Conservation (phyloP, 805 yeast genomes). For the Saturnispora sekii region DNA sequence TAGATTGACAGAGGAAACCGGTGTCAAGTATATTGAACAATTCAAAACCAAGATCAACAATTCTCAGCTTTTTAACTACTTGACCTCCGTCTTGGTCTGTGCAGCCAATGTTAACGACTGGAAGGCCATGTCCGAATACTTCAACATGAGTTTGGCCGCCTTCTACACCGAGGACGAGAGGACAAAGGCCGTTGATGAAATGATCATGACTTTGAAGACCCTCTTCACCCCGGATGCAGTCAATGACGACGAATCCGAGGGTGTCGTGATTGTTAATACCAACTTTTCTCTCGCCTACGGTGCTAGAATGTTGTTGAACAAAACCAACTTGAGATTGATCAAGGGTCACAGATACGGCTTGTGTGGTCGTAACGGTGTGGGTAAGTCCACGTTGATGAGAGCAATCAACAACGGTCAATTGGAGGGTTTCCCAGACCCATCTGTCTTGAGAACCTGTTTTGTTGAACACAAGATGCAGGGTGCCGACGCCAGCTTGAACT, state of each 20-base stretch:
- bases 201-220: constrained; percentile 41
- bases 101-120: constrained; percentile 71
- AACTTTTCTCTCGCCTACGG: constrained; percentile 96
- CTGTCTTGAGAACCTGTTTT: constrained; percentile 82
- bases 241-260: constrained; percentile 62
- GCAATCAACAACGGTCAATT: constrained; percentile 93
- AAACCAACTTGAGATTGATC: constrained; percentile 75
- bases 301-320: constrained; percentile 91
- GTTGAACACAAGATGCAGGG: constrained; percentile 97
- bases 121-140: constrained; percentile 48
- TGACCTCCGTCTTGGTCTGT: constrained; percentile 43
- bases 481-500: constrained; percentile 81
- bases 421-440: constrained; percentile 93
- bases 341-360: constrained; percentile 97
- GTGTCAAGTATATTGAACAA: constrained; percentile 34
- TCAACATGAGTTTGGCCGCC: constrained; percentile 31
- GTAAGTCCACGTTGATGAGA: constrained; percentile 95
- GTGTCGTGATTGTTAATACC: constrained; percentile 85
- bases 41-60: constrained; percentile 26
- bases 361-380: constrained; percentile 98
- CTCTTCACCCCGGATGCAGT: constrained; percentile 46
- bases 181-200: constrained; percentile 32
- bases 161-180: constrained; percentile 28
- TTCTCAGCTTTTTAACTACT: constrained; percentile 35
- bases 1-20: constrained; percentile 49